Evolutionary conservation across 345 rosid genomes (phyloP), one percentile per base, ranked within the genome.

Genomic region (Ceriops zippeliana): DNA sequence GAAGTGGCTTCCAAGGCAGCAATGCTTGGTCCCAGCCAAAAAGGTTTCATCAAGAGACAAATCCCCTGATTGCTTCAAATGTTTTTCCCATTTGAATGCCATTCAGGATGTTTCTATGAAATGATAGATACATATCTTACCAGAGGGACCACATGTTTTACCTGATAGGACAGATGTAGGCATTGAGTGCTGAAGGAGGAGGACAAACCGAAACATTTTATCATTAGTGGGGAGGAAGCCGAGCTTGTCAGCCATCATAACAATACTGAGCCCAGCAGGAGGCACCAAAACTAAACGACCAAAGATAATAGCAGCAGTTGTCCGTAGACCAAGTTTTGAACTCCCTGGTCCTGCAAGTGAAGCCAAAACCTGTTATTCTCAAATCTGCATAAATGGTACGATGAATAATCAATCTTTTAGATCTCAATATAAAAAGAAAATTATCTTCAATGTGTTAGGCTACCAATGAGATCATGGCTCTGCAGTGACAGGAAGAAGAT

Each of bases 101-200:
- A 24, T 56, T 27, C 17, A 56, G 31, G 16, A 22, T 24, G 59
- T 20, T 38, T 38, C 46, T 2, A 38, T 2, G 1, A 42, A 42
- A 13, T 42, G 49, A 42, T 42, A 42, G 49, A 42, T 42, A 42
- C 0, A 42, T 16, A 54, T 21, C 52, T 70, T 78, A 88, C 96
- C 93, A 37, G 99, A 81, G 58, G 92, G 99, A 38, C 92, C 85
- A 24, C 97, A 96, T 16, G 51, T 19, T 46, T 71, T 78, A 88
- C 96, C 96, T 32, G 99, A 80, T 61, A 96, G 99, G 47, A 96
- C 85, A 24, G 99, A 96, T 74, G 98, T 92, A 31, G 99, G 99
- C 99, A 92, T 96, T 67, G 99, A 54, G 68, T 96, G 97, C 78
- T 96, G 98, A 70, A 96, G 87, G 38, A 96, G 92, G 30, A 92